These are phyloP conservation scores for Pulveroboletus sp. DNA, from an alignment of 768 basidiomycete genomes.

Conservation along the genomic window DNA sequence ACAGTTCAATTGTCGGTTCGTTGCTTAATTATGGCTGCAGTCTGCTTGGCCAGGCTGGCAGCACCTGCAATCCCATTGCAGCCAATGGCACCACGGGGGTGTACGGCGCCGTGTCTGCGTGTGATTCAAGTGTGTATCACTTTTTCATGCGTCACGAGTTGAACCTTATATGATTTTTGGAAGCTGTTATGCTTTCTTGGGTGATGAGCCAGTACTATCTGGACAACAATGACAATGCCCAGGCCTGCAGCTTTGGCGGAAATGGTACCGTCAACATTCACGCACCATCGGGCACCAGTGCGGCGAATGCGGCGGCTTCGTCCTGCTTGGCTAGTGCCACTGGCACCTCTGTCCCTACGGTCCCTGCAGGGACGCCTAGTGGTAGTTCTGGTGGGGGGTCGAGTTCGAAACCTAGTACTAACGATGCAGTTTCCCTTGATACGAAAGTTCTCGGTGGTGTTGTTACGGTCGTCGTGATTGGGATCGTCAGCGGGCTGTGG, in stretches of 20 bases:
- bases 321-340: slow-evolving; percentile 64
- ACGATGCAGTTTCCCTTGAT: slow-evolving; percentile 21
- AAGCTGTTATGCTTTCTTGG: slow-evolving; percentile 77
- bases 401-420: slow-evolving; percentile 17
- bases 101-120: slow-evolving; percentile 73
- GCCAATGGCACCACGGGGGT: slow-evolving; percentile 67
- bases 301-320: slow-evolving; percentile 51
- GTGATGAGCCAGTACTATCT: slow-evolving; percentile 80
- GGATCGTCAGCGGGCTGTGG: slow-evolving; percentile 40
- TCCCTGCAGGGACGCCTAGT: slow-evolving; percentile 32
- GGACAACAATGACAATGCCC: slow-evolving; percentile 47
- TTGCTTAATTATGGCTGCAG: slow-evolving; percentile 65
- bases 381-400: slow-evolving; percentile 17
- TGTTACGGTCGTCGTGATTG: slow-evolving; percentile 31
- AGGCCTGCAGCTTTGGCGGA: slow-evolving; percentile 75
- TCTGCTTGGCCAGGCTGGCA: slow-evolving; percentile 56
- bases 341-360: slow-evolving; percentile 59
- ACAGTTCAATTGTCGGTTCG: slow-evolving; percentile 52
- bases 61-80: slow-evolving; percentile 63
- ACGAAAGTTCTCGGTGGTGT: slow-evolving; percentile 38
- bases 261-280: slow-evolving; percentile 72
- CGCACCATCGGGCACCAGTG: slow-evolving; percentile 45
- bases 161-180: slow-evolving; percentile 3
- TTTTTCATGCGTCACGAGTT: neutral
- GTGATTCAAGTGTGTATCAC: slow-evolving; percentile 64